Percentiles rank a stretch among this genome's conserved stretches.
Evolutionary conservation across 2,329 filamentous ascomycete genomes (phyloP).

Genomic region (Epichloe hybrida): DNA sequence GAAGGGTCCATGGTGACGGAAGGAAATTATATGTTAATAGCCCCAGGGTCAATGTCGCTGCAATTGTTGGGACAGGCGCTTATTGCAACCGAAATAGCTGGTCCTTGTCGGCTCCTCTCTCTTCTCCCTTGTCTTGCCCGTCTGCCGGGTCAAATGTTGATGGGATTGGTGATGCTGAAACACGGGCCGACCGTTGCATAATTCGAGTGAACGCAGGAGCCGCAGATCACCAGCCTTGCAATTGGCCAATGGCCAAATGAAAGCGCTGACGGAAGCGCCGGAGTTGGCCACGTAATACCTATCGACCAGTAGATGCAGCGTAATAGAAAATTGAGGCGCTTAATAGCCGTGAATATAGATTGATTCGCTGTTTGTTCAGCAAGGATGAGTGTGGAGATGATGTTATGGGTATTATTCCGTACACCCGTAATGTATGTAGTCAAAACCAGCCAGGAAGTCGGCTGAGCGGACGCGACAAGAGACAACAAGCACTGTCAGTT

Average conservation of each 20-base stretch:
- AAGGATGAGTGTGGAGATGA: constrained; percentile 1
- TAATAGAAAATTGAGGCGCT: neutral
- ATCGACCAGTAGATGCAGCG: neutral
- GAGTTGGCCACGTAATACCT: neutral
- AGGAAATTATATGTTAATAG: neutral
- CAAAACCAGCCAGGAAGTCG: neutral
- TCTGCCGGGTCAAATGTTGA: neutral
- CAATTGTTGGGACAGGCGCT: neutral
- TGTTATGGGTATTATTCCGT: neutral
- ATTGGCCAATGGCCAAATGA: constrained; percentile 7
- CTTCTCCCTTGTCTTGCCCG: neutral
- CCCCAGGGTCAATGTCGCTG: neutral
- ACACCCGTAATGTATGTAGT: neutral
- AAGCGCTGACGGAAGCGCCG: constrained; percentile 6
- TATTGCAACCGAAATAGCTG: neutral
- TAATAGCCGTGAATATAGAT: neutral
- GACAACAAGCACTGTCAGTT: neutral
- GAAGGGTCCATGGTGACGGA: constrained; percentile 38
- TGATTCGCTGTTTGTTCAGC: neutral
- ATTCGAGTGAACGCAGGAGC: constrained; percentile 8
- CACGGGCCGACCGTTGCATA: constrained; percentile 6
- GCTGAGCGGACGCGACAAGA: neutral
- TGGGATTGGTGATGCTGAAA: constrained; percentile 6
- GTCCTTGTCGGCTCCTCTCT: neutral
- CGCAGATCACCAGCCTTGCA: neutral